A percentile compares a stretch with the other conserved stretches of the same genome.
phyloP scores from a whole-genome alignment of 176 grass and related monocot genomes.

The Eragrostis nindensis region DNA sequence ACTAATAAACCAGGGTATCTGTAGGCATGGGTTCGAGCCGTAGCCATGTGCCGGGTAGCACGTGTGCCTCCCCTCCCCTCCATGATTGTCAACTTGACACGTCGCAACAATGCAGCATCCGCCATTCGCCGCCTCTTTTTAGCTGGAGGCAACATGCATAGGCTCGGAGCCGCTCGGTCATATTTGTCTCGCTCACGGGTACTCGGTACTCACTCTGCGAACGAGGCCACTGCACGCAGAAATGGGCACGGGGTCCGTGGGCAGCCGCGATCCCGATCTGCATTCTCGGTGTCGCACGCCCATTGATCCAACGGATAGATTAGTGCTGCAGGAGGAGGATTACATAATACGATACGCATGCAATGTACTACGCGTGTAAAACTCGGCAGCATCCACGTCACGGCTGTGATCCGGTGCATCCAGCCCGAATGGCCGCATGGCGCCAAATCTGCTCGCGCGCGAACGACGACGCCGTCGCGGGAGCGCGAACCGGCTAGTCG shows the following conservation, averaged over 20 bases:
- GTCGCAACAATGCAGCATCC: background rate
- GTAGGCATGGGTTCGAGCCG: background rate
- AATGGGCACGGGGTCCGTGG: background rate
- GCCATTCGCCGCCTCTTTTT: background rate
- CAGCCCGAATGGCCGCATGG: background rate
- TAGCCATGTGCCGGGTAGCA: constrained; percentile 15
- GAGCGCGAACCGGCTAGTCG: no score
- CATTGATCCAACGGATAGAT: background rate
- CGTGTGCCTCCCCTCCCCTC: background rate
- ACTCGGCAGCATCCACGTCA: background rate
- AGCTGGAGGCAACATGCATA: background rate
- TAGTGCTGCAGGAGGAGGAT: no score
- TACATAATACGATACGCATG: background rate
- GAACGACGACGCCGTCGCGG: constrained; percentile 2
- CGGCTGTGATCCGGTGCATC: background rate
- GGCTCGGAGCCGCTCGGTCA: background rate
- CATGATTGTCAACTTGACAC: background rate
- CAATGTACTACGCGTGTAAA: background rate
- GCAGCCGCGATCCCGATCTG: background rate
- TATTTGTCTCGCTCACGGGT: background rate
- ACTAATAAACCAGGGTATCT: background rate
- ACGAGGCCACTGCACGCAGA: background rate
- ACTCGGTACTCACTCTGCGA: no score
- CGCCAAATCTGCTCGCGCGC: constrained; percentile 25
- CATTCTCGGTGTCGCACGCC: background rate